Evolutionary conservation across 2,329 filamentous ascomycete species (phyloP).

Genomic region (Geosmithia morbida): DNA sequence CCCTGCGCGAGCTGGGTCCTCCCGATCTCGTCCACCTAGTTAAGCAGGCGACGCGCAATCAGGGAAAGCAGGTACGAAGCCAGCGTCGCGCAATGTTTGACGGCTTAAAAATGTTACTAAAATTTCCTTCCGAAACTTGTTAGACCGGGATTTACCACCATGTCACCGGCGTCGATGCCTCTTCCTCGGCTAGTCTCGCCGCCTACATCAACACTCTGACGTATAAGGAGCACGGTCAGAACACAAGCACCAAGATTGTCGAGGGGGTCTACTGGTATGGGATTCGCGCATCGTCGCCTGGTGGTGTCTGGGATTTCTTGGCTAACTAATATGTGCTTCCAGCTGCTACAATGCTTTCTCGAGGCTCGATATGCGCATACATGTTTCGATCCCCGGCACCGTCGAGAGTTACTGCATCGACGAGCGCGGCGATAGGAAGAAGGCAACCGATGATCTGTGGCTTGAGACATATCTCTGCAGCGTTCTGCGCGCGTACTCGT

Average conservation of each 20-base stretch:
- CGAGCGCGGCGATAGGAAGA: conserved; percentile 86
- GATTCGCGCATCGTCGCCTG: neutral
- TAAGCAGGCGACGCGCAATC: conserved; percentile 51
- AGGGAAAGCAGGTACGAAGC: conserved; percentile 35
- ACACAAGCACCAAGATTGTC: conserved; percentile 63
- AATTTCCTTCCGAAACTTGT: conserved; percentile 5
- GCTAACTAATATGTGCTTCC: conserved; percentile 1
- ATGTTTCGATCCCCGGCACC: conserved; percentile 90
- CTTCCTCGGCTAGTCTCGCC: conserved; percentile 88
- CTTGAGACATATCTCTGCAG: conserved; percentile 95
- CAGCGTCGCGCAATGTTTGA: conserved; percentile 1
- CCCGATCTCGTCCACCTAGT: conserved; percentile 92
- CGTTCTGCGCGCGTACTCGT: conserved; percentile 86
- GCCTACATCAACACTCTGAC: conserved; percentile 98
- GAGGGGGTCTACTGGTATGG: conserved; percentile 83
- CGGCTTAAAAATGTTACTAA: too few relatives aligned
- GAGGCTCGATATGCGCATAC: conserved; percentile 92
- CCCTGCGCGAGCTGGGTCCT: conserved; percentile 82
- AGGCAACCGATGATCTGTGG: conserved; percentile 89
- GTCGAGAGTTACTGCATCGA: conserved; percentile 97
- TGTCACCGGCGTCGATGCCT: conserved; percentile 93
- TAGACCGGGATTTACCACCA: conserved; percentile 93
- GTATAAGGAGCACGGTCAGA: conserved; percentile 70
- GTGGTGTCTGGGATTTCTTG: neutral
- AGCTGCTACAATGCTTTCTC: conserved; percentile 99